A percentile compares a stretch with the other conserved stretches of the same genome.
Conservation (phyloP, 1,139 yeast genomes). For the Candida tetrigidarum region DNA sequence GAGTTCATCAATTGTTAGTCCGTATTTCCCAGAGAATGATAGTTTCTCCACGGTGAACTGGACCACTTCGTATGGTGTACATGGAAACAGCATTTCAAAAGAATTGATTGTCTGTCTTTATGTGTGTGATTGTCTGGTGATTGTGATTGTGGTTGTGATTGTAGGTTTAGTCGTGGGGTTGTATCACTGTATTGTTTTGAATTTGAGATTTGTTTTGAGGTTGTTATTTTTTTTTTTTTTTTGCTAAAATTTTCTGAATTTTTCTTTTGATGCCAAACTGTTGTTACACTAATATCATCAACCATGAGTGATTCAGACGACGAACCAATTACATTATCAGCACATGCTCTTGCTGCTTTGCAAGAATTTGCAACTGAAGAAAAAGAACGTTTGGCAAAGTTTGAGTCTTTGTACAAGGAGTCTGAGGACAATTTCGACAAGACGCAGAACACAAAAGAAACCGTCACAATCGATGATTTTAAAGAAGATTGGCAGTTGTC, state of each 20-base stretch:
- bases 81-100: slow-evolving; percentile 23
- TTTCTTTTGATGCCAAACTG: no score
- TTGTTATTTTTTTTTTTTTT: no score
- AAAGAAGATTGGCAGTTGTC: slow-evolving; percentile 94
- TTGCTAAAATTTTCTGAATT: neutral
- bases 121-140: no score
- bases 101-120: neutral
- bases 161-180: neutral
- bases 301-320: slow-evolving; percentile 42
- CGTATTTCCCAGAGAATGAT: slow-evolving; percentile 42
- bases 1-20: slow-evolving; percentile 32
- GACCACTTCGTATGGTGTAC: slow-evolving; percentile 36
- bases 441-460: slow-evolving; percentile 17
- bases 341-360: slow-evolving; percentile 77
- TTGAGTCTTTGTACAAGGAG: slow-evolving; percentile 55
- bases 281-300: no score
- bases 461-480: slow-evolving; percentile 66
- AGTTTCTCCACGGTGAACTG: slow-evolving; percentile 31
- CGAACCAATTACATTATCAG: slow-evolving; percentile 56
- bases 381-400: slow-evolving; percentile 57
- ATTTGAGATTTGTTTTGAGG: neutral
- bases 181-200: neutral
- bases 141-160: neutral
- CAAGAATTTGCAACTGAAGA: slow-evolving; percentile 75
- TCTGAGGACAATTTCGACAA: slow-evolving; percentile 60